Evolutionary conservation across 306 rosid species (phyloP).

Genomic region (Prunus campanulata): DNA sequence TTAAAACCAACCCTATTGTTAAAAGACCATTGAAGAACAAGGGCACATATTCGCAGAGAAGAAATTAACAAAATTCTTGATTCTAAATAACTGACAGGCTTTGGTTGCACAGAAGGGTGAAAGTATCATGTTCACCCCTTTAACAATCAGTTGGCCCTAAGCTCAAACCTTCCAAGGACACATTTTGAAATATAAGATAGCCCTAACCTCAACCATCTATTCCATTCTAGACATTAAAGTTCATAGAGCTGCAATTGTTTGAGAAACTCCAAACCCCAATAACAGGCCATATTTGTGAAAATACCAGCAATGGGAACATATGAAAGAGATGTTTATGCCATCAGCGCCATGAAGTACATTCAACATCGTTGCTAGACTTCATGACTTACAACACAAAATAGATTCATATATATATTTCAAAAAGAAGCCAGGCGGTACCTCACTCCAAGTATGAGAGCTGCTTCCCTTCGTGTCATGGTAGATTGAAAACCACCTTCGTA

Average conservation of each 20-base stretch:
- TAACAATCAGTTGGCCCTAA: not conserved
- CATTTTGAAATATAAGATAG: not conserved
- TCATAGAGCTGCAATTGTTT: not conserved
- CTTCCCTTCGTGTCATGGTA: constrained; percentile 75
- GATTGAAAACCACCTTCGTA: constrained; percentile 84
- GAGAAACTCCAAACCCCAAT: not conserved
- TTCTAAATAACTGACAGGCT: not conserved
- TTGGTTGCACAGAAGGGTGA: not conserved
- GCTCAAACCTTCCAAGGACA: not conserved
- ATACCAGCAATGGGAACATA: not conserved
- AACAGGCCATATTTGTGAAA: not conserved
- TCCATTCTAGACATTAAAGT: not conserved
- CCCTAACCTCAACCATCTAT: not conserved
- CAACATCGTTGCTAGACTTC: not conserved
- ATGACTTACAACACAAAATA: not conserved
- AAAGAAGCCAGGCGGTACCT: constrained; percentile 38
- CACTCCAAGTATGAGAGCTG: constrained; percentile 73
- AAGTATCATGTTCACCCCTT: not conserved
- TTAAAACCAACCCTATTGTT: not conserved
- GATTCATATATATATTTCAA: not conserved
- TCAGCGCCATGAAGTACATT: not conserved
- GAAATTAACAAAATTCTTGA: not conserved
- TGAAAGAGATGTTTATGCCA: not conserved
- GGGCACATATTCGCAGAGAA: too few relatives aligned
- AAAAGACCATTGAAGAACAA: not conserved